These are phyloP conservation scores for Globisporangium emineosum DNA, from an alignment of 352 stramenopile genomes.

Conservation along the genomic window DNA sequence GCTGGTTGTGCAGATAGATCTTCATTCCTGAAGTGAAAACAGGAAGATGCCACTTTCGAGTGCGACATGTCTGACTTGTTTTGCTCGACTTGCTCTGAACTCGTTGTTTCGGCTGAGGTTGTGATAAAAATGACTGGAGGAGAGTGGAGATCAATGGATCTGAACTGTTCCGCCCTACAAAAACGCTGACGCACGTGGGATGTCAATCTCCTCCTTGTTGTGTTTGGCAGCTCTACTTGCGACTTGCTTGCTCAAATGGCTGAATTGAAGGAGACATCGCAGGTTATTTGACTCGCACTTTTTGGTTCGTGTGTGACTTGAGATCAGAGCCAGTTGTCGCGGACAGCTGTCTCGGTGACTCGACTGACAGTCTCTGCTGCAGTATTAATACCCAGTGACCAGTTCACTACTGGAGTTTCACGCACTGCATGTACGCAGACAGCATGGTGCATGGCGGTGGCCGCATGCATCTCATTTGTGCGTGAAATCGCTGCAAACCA, in stretches of 20 bases:
- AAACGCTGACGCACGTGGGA: neutral
- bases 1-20: neutral
- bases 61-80: conserved; percentile 10
- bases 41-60: neutral
- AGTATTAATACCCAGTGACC: neutral
- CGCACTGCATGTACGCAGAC: neutral
- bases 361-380: neutral
- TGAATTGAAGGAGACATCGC: neutral
- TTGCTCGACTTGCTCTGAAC: neutral
- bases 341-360: neutral
- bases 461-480: neutral
- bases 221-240: neutral
- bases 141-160: conserved; percentile 7
- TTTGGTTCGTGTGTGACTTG: neutral
- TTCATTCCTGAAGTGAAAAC: neutral
- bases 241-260: neutral
- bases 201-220: conserved; percentile 1
- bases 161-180: neutral
- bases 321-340: neutral
- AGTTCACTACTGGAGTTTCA: neutral
- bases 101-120: neutral
- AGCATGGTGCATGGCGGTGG: too few relatives aligned
- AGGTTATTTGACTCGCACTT: neutral
- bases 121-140: conserved; percentile 3
- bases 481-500: neutral